Evolutionary conservation across 1,284 basidiomycete genomes (phyloP).

Genomic region (Apiotrichum gracile): DNA sequence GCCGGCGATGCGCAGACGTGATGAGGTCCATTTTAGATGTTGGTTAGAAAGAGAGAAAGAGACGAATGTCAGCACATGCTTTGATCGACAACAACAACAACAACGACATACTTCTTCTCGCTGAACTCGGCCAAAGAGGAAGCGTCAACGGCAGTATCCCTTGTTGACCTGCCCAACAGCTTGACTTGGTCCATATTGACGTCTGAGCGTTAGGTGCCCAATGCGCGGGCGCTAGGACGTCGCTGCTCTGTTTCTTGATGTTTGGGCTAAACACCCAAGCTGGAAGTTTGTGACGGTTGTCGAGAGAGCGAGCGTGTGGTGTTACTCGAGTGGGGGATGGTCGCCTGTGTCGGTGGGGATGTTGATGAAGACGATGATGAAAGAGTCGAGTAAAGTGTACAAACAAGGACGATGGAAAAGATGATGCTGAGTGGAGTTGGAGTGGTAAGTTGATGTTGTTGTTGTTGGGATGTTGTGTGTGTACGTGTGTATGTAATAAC

Average conservation of each 20-base stretch:
- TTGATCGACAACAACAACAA: not conserved
- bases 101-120: conserved; percentile 65
- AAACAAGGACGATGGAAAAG: too few species aligned
- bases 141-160: conserved; percentile 51
- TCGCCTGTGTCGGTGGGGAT: too few species aligned
- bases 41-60: not conserved
- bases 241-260: not conserved
- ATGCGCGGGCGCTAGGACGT: not conserved
- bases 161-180: conserved; percentile 27
- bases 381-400: too few species aligned
- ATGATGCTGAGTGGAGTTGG: too few species aligned
- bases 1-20: conserved; percentile 4
- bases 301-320: too few species aligned
- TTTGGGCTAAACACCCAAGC: not conserved
- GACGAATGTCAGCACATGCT: not conserved
- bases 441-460: not conserved
- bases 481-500: too few species aligned
- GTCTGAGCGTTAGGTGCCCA: conserved; percentile 8
- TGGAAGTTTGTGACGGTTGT: too few species aligned
- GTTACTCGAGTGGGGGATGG: too few species aligned
- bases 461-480: not conserved
- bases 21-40: conserved; percentile 8
- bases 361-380: too few species aligned
- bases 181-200: conserved; percentile 36
- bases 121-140: conserved; percentile 90